Percentiles rank a stretch among this genome's conserved stretches.
Conservation (phyloP, 768 basidiomycete genomes). For the Pleurotus citrinopileatus region DNA sequence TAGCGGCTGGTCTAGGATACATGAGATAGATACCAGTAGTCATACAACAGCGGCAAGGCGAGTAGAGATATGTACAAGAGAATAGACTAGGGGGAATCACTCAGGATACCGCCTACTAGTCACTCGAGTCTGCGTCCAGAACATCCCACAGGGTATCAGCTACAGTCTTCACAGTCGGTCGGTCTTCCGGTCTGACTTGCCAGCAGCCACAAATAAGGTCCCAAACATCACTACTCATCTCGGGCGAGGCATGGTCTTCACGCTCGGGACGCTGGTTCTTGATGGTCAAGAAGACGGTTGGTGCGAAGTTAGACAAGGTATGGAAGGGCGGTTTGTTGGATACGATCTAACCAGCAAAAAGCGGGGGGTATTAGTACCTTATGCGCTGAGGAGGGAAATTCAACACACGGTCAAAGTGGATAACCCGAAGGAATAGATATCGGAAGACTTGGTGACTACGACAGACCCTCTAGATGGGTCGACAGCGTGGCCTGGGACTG, state of each 20-base stretch:
- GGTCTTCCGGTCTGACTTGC: neutral
- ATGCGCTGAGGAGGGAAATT: neutral
- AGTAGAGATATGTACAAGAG: too few relatives aligned
- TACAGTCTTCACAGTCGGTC: neutral
- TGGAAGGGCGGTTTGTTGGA: constrained; percentile 2
- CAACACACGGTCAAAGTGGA: constrained; percentile 13
- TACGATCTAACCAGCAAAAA: neutral
- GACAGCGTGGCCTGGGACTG: neutral
- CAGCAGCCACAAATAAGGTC: constrained; percentile 1
- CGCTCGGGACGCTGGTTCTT: neutral
- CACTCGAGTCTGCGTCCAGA: too few relatives aligned
- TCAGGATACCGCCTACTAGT: too few relatives aligned
- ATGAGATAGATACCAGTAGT: too few relatives aligned
- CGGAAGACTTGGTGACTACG: constrained; percentile 5
- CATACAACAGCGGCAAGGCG: too few relatives aligned
- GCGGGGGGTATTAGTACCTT: neutral
- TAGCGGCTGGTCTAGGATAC: too few relatives aligned
- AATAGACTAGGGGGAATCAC: too few relatives aligned
- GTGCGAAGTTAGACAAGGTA: neutral
- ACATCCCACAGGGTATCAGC: neutral
- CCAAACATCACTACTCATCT: neutral
- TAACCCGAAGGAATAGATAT: constrained; percentile 16
- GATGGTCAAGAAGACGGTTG: neutral
- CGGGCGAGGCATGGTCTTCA: neutral
- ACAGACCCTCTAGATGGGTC: neutral